phyloP scores from a whole-genome alignment of 139 green algal species.

The Chlamydomonas incerta region DNA sequence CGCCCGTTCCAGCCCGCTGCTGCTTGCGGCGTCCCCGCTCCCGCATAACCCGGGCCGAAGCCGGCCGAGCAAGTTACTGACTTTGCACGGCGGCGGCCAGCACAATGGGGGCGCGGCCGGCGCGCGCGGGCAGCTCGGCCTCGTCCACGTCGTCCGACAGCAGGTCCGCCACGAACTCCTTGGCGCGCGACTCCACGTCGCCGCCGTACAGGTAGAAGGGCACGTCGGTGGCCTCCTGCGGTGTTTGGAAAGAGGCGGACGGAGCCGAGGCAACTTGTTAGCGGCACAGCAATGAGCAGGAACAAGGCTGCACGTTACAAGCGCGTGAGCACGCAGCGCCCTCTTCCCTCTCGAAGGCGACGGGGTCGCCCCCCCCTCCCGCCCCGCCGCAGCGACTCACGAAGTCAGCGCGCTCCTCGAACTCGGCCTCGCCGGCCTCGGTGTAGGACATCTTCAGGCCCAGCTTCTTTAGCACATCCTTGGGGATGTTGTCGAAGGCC shows the following conservation, averaged over 20 bases:
- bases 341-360: no score
- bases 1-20: no score
- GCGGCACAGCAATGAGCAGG: background rate
- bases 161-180: conserved; percentile 57
- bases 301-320: no score
- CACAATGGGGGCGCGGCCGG: conserved; percentile 48
- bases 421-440: conserved; percentile 50
- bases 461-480: conserved; percentile 48
- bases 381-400: no score
- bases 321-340: no score
- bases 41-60: background rate
- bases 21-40: no score
- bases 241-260: no score
- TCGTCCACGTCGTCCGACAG: conserved; percentile 59
- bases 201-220: conserved; percentile 10
- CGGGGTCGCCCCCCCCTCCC: no score
- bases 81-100: conserved; percentile 44
- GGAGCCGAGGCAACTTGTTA: no score
- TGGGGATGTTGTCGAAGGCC: conserved; percentile 43
- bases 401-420: conserved; percentile 35
- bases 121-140: conserved; percentile 60
- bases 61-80: background rate
- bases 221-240: conserved; percentile 18
- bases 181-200: conserved; percentile 34
- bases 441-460: conserved; percentile 46